Conservation (phyloP, 73 alveolate genomes). For the Symbiodinium natans region DNA sequence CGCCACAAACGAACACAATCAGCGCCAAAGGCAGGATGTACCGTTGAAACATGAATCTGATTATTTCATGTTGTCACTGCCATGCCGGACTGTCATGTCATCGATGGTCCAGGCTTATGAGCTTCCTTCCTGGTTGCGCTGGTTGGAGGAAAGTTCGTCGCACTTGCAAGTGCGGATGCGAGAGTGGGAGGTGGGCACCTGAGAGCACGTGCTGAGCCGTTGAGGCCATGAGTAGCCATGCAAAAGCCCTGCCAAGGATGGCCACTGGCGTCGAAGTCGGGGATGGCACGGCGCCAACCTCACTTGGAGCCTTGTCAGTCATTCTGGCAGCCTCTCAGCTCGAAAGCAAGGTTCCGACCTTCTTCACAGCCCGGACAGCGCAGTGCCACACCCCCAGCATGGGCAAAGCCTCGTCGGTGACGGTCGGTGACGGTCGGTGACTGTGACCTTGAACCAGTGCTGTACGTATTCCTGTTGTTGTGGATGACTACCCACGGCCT, state of each 20-base stretch:
- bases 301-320: background rate
- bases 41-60: background rate
- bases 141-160: conserved; percentile 29
- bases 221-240: no score
- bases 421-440: no score
- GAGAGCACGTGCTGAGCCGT: no score
- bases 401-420: no score
- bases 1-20: background rate
- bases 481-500: no score
- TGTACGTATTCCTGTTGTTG: no score
- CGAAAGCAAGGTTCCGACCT: background rate
- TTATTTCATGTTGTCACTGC: background rate
- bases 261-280: conserved; percentile 11
- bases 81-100: background rate
- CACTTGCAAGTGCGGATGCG: conserved; percentile 23
- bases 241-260: background rate
- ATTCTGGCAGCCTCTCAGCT: background rate
- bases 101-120: background rate
- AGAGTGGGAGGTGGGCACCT: conserved; percentile 4
- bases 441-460: no score
- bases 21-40: background rate
- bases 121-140: conserved; percentile 7
- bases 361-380: no score
- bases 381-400: no score
- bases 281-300: conserved; percentile 38